Evolutionary conservation across 129 eudicot species (phyloP).

Genomic region (Helianthus annuus): HanXRQr2.0-SUNRISE NC_035447.2:3408105-3408604

Average conservation of each 20-base stretch:
- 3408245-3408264: background rate
- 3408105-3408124: no score
- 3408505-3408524: constrained; percentile 3
- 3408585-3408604: constrained; percentile 91
- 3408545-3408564: constrained; percentile 81
- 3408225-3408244: no score
- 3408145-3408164: no score
- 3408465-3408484: constrained; percentile 68
- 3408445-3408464: constrained; percentile 75
- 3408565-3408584: constrained; percentile 90
- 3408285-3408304: background rate
- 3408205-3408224: background rate
- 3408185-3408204: no score
- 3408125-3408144: no score
- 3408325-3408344: constrained; percentile 70
- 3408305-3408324: constrained; percentile 33
- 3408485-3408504: constrained; percentile 23
- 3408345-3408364: constrained; percentile 73
- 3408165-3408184: no score
- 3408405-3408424: constrained; percentile 93
- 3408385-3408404: constrained; percentile 80
- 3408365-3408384: constrained; percentile 71
- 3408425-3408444: constrained; percentile 80
- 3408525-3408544: constrained; percentile 72
- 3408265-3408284: background rate